Percentiles rank a stretch among this genome's conserved stretches.
Conservation (phyloP, 768 basidiomycete species). For the Cystofilobasidium bisporidii region DNA sequence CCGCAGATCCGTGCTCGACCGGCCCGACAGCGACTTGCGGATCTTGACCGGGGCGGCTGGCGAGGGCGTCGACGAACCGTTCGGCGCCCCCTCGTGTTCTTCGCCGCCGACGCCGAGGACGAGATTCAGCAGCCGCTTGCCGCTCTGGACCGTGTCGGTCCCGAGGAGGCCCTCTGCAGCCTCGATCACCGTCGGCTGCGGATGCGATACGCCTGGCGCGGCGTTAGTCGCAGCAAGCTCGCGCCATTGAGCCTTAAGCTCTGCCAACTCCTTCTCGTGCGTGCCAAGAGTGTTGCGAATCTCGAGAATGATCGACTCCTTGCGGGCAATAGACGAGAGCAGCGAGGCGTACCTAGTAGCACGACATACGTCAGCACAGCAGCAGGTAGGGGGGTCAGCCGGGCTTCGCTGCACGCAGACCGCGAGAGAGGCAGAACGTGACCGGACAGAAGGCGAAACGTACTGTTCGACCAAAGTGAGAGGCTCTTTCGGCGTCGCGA, state of each 20-base stretch:
- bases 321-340: background rate
- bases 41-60: background rate
- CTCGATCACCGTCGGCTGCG: background rate
- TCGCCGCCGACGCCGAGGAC: background rate
- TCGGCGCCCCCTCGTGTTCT: background rate
- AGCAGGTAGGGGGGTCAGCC: background rate
- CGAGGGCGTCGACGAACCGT: background rate
- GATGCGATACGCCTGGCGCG: slow-evolving; percentile 1
- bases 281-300: background rate
- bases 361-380: background rate
- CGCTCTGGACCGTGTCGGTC: background rate
- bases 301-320: background rate
- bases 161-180: slow-evolving; percentile 1
- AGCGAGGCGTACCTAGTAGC: background rate
- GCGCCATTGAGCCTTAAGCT: background rate
- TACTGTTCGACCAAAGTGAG: background rate
- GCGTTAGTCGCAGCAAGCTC: background rate
- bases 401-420: too few relatives aligned
- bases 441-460: too few relatives aligned
- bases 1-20: background rate
- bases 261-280: background rate
- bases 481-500: background rate
- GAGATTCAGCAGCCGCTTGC: background rate
- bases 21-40: background rate
- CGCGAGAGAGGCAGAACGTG: too few relatives aligned